Evolutionary conservation across 805 yeast species (phyloP), one percentile per base, ranked within the genome.

Genomic region (Saturnispora gosingensis): DNA sequence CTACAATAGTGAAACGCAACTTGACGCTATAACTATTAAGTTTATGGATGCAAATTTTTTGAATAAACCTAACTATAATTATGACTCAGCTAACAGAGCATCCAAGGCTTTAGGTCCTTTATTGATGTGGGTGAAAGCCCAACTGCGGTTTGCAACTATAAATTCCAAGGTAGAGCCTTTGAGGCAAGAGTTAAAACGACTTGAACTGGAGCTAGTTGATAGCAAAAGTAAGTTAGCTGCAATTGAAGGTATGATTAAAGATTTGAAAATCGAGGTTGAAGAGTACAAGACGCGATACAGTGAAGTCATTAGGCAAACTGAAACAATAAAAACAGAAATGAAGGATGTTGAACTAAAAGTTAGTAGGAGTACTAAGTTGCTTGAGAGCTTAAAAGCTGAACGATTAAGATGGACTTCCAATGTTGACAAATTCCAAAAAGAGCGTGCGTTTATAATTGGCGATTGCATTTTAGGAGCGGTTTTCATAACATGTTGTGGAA

Each of bases 81-180:
- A 69, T 59, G 89, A 83, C 46, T 68, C 85, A 0, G 96, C 88
- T 0, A 79, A 85, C 59, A 72, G 97, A 39, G 98, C 98, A 4
- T 85, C 95, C 65, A 88, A 86, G 61, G 97, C 97, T 0, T 88
- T 97, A 69, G 98, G 97, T 0, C 98, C 98, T 0, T 69, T 91
- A 35, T 61, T 85, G 18, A 82, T 82, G 54, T 91, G 98, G 98
- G 90, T 89, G 0, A 74, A 75, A 50, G 97, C 98, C 0, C 97
- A 91, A 56, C 72, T 89, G n/a, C 70, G 74, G n/a, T 91, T 84
- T 61, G 77, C 91, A 0, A 61, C 77, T 1, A 84, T 89, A 22
- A 68, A 88, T 43, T 84, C 85, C 36, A 76, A 74, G 48, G 77
- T 91, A 25, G 85, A 80, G 0, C 98, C 98, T 0, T 66, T 91